Evolutionary conservation across 768 basidiomycete genomes (phyloP), one percentile per base, ranked within the genome.

Genomic region (Epithele typhae): DNA sequence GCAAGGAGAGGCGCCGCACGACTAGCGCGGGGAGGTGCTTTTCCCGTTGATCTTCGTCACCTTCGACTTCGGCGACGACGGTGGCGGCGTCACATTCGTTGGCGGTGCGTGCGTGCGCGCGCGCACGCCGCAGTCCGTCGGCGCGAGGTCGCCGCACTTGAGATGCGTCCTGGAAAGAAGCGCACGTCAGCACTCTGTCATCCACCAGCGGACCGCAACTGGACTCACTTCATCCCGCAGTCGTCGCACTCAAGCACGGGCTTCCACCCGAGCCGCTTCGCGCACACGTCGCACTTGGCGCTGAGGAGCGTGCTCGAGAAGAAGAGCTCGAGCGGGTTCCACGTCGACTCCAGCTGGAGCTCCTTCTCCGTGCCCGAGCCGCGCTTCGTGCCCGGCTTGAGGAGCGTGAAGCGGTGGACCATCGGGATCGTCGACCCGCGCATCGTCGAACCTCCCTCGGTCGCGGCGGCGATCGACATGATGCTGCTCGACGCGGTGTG

Each of bases 241-340:
- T 94, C 92, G 63, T 94, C 92, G 61, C 92, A 95, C 58, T 87
- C 81, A 17, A 94, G 67, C 25, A 86, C 77, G 18, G 90, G 82
- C 62, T 91, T 93, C 83, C 87, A 84, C 11, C 91, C 91, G 32
- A 95, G 70, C 38, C 88, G 70, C 72, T 92, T 93, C 35, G 63
- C 59, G 58, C 92, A 95, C 15, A 92, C 66, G 64, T 89, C 89
- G 57, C 92, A 95, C 61, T 86, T 92, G 40, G 82, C 76, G 3
- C 79, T 78, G 19, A 88, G 63, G 37, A 87, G 65, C 15, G 77
- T 85, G 60, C 82, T 84, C 7, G 81, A 80, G 65, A 91, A 88
- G 59, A 92, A 76, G 49, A 90, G 65, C 43, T 90, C 87, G 22
- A 91, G 69, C 18, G 90, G 87, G 40, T 41, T 57, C 87, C 88